phyloP scores from a whole-genome alignment of 805 yeast species.

The Ogataea philodendri region DNA sequence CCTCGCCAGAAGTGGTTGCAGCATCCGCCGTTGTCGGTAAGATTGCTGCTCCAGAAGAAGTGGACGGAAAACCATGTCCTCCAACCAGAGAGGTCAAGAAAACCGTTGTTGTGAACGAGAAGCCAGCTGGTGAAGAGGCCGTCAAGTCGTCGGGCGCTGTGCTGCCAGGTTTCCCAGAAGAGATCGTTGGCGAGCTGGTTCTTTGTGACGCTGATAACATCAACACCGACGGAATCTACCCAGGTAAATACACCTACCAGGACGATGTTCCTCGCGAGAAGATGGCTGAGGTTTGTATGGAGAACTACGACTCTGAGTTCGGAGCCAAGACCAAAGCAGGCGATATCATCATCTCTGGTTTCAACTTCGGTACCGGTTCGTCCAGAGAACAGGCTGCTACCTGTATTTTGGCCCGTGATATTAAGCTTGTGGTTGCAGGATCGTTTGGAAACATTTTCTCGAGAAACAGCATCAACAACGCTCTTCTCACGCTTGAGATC shows the following conservation, averaged over 20 bases:
- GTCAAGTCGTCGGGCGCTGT: conserved; percentile 60
- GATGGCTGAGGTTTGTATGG: conserved; percentile 99
- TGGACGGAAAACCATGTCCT: conserved; percentile 55
- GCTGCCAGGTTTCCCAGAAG: conserved; percentile 86
- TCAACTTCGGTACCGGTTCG: conserved; percentile 97
- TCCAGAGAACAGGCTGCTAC: conserved; percentile 99
- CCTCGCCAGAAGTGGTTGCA: conserved; percentile 97
- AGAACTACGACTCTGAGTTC: conserved; percentile 92
- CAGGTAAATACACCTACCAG: conserved; percentile 98
- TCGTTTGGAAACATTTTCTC: conserved; percentile 96
- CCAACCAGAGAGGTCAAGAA: conserved; percentile 49
- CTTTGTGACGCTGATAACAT: conserved; percentile 95
- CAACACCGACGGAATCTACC: conserved; percentile 98
- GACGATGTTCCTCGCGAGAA: conserved; percentile 92
- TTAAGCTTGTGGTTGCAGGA: conserved; percentile 91
- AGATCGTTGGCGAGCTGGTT: conserved; percentile 86
- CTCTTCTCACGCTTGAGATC: conserved; percentile 87
- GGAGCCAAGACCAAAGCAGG: conserved; percentile 72
- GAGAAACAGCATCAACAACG: conserved; percentile 95
- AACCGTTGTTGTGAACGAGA: conserved; percentile 35
- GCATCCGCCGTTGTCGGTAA: conserved; percentile 96
- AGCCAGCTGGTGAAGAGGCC: conserved; percentile 27
- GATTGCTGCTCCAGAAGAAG: conserved; percentile 89
- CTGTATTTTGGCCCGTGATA: conserved; percentile 91
- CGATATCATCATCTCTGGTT: conserved; percentile 90